Evolutionary conservation across 805 yeast species (phyloP).

Genomic region (Ogataea pini): DNA sequence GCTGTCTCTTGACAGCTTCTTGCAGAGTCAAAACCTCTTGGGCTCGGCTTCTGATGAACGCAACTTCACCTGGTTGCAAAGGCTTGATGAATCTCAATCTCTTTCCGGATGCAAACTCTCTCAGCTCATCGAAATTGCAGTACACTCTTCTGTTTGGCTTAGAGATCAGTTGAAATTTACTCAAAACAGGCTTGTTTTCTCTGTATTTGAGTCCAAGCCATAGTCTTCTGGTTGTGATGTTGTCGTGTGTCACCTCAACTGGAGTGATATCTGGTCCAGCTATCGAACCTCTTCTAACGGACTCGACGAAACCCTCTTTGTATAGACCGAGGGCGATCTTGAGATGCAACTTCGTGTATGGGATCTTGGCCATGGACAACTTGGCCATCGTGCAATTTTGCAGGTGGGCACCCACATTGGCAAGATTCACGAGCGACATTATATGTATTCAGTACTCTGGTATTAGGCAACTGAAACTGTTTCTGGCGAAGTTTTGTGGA

Average conservation of each 20-base stretch:
- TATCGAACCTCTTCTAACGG: conserved; percentile 81
- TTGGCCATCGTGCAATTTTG: conserved; percentile 83
- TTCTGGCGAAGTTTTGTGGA: neutral
- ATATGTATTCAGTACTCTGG: neutral
- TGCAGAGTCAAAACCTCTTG: conserved; percentile 67
- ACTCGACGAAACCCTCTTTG: conserved; percentile 85
- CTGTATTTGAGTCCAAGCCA: conserved; percentile 94
- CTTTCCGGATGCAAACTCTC: conserved; percentile 72
- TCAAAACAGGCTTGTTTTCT: conserved; percentile 73
- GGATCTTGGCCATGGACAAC: conserved; percentile 73
- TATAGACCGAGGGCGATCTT: conserved; percentile 82
- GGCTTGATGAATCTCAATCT: conserved; percentile 76
- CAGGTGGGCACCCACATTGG: conserved; percentile 82
- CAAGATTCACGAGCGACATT: conserved; percentile 86
- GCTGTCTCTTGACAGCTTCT: conserved; percentile 76
- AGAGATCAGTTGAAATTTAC: conserved; percentile 69
- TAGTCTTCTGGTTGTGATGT: conserved; percentile 78
- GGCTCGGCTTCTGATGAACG: conserved; percentile 58
- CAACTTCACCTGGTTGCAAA: conserved; percentile 84
- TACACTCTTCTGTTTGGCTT: conserved; percentile 81
- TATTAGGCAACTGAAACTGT: neutral
- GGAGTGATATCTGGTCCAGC: conserved; percentile 80
- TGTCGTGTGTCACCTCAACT: conserved; percentile 80
- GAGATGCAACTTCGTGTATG: conserved; percentile 79
- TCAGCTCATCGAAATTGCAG: conserved; percentile 63